phyloP scores from a whole-genome alignment of 2,329 filamentous ascomycete genomes.

The Furcasterigmium furcatum region DNA sequence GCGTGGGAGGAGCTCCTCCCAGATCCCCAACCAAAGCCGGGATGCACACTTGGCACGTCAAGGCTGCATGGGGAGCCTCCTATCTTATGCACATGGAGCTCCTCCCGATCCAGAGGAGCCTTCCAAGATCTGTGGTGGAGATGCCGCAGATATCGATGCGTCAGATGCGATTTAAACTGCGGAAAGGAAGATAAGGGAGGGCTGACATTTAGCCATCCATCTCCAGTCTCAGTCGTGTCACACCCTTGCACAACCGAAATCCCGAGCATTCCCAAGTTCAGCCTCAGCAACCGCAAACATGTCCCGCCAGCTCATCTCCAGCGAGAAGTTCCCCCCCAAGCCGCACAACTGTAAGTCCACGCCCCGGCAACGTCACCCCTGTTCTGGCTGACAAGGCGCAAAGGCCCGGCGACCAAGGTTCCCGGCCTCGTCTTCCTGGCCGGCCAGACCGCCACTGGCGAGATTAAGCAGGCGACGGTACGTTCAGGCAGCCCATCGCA shows the following conservation, averaged over 20 bases:
- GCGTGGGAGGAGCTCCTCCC: background rate
- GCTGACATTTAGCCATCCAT: too few relatives aligned
- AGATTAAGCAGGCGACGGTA: slow-evolving; percentile 43
- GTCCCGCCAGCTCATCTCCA: slow-evolving; percentile 42
- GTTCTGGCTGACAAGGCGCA: background rate
- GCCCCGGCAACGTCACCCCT: background rate
- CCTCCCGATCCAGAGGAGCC: slow-evolving; percentile 1
- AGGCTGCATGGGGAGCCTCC: background rate
- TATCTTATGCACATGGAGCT: slow-evolving; percentile 5
- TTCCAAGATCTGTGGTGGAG: background rate
- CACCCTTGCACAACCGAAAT: too few relatives aligned
- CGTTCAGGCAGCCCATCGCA: slow-evolving; percentile 6
- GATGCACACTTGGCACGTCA: background rate
- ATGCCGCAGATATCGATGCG: background rate
- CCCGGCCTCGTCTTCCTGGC: slow-evolving; percentile 43
- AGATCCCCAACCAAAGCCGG: background rate
- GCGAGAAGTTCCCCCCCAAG: slow-evolving; percentile 41
- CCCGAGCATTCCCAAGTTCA: background rate
- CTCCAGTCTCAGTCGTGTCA: too few relatives aligned
- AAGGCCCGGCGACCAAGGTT: slow-evolving; percentile 38
- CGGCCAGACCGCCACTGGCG: slow-evolving; percentile 44
- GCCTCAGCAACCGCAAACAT: slow-evolving; percentile 21
- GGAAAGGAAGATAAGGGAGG: background rate
- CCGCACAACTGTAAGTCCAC: slow-evolving; percentile 37
- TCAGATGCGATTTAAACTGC: background rate